These are phyloP conservation scores for Saccharomycopsis olivae DNA, from an alignment of 805 yeast species.

Conservation along the genomic window DNA sequence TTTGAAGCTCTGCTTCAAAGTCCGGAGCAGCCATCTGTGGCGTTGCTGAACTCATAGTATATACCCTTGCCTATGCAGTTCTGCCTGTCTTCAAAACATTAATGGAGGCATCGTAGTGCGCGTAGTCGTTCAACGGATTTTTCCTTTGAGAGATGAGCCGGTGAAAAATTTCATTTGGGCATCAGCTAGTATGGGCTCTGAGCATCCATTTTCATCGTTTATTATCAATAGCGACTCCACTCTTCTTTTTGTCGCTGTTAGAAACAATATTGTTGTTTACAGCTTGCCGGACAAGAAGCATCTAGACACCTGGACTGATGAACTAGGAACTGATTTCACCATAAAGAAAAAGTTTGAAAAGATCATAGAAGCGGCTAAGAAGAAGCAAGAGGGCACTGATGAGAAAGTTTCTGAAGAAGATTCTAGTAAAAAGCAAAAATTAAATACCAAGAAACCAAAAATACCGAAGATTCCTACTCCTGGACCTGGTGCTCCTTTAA, in stretches of 20 bases:
- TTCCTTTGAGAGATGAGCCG: too few species aligned
- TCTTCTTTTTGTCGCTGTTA: slow-evolving; percentile 44
- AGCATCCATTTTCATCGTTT: slow-evolving; percentile 63
- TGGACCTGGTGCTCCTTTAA: slow-evolving; percentile 60
- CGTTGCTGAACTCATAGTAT: too few species aligned
- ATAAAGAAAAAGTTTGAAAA: slow-evolving; percentile 39
- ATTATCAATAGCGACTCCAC: slow-evolving; percentile 34
- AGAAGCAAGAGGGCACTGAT: slow-evolving; percentile 20
- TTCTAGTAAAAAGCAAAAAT: slow-evolving; percentile 20
- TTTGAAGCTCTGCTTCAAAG: neutral
- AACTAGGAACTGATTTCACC: slow-evolving; percentile 35
- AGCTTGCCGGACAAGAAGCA: slow-evolving; percentile 28
- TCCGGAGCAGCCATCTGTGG: neutral
- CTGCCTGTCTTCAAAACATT: too few species aligned
- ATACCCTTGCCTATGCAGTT: too few species aligned
- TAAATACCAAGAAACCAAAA: slow-evolving; percentile 20
- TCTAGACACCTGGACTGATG: slow-evolving; percentile 57
- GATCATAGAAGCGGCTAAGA: slow-evolving; percentile 26
- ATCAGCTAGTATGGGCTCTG: too few species aligned
- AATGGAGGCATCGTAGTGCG: too few species aligned
- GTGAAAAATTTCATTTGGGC: too few species aligned
- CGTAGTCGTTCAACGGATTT: too few species aligned
- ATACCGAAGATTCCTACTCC: slow-evolving; percentile 48
- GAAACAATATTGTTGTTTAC: slow-evolving; percentile 49
- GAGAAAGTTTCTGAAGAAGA: slow-evolving; percentile 21